Base-by-base conservation (phyloP, 2,329 filamentous ascomycete species). In the Aulographum hederae region DNA sequence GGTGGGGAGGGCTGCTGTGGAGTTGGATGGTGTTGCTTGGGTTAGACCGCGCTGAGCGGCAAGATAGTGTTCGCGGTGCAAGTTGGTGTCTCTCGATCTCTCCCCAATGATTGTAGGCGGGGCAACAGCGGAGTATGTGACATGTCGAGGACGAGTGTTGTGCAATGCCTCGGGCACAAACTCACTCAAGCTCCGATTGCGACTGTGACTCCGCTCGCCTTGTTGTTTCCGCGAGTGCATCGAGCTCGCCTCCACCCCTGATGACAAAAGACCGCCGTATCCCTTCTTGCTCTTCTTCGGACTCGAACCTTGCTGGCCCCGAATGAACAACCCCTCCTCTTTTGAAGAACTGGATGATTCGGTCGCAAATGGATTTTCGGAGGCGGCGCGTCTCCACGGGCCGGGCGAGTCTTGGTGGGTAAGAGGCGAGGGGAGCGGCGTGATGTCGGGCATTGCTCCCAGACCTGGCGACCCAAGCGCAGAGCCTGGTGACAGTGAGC, bases 101-200 rank as follows among this genome's bases (percentile, higher is more conserved):
- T n/a, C n/a, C n/a, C n/a, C n/a, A n/a, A n/a, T n/a, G 57, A 30
- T 65, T 58, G 4, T 57, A 4, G 54, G 60, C 39, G 72, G 41
- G 33, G 43, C 52, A 13, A 15, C 27, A 19, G 13, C 26, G 25
- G 72, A 61, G 12, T 89, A 72, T 0, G 77, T 80, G 34, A 79
- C 66, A 39, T 81, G 74, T 27, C 82, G 69, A 19, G 60, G 56
- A 45, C 72, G 78, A 1, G 75, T 65, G 31, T 78, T 66, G 27
- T 72, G 63, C 39, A 76, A 60, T 4, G 69, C 58, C 33, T 89
- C 78, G 2, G 84, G 82, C 0, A 73, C 65, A 51, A 92, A 93
- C 40, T 94, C 85, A 57, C 84, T 93, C 17, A 89, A 59, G 52
- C 85, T 94, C 43, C 85, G 68, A 50, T 89, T 84, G 36, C 79